Evolutionary conservation across 495 filamentous ascomycete species (phyloP), one percentile per base, ranked within the genome.

Genomic region (Penicillium coprophilum): DNA sequence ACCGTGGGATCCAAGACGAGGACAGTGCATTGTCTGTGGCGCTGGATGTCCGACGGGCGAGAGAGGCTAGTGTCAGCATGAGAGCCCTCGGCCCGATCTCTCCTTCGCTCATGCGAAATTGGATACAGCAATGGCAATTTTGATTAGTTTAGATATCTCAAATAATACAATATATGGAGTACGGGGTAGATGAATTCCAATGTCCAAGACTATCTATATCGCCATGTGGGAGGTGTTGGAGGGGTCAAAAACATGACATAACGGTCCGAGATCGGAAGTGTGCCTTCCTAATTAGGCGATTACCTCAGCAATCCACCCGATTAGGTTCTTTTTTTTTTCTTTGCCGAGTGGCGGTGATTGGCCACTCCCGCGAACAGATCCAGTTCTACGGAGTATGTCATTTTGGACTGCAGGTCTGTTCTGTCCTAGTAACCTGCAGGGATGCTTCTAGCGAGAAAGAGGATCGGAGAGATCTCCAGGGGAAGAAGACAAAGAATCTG

Each of bases 31-130:
- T 66, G 52, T 50, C 56, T 7, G 61, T 64, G 17, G 27, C 51
- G 6, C 36, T 67, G 46, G 61, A 60, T 49, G 67, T 67, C 11
- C 21, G 38, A 4, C 41, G 59, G 24, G 56, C 64, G 1, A 55
- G 32, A 24, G 44, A 56, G n/a, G 66, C 64, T 1, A 71, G 69
- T 50, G 23, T 15, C 19, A 71, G 59, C 2, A 68, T 71, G 66
- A 49, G 40, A 9, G 23, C 36, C 0, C 36, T 72, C 12, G 19
- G 27, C 3, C 58, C 63, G 1, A 59, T 71, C 21, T 67, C 55
- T 19, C 15, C 55, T 13, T 1, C 45, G 13, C 38, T 68, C 48
- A 65, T 68, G 65, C 24, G 21, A 15, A 68, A 65, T 19, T 68
- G 65, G 65, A 15, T 65, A 11, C 20, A 60, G 28, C 65, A 68